Evolutionary conservation across 176 grass and related monocot species (phyloP).

Genomic region (Aegilops tauschii): DNA sequence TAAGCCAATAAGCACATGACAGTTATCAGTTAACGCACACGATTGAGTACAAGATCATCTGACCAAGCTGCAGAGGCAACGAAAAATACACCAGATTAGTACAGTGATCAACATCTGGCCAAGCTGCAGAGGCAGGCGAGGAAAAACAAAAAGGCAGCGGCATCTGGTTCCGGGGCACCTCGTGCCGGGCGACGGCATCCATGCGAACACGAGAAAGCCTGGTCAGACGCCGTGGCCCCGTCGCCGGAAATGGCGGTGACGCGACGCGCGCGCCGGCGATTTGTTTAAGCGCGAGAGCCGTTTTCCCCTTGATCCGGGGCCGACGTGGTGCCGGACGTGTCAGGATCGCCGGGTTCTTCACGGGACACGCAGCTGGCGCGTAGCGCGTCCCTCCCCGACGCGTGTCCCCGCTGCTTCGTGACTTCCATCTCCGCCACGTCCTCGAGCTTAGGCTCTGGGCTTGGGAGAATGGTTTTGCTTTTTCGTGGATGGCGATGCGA

Average conservation of each 20-base stretch:
- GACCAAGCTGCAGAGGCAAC: no score
- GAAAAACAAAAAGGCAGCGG: not conserved
- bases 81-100: no score
- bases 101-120: not conserved
- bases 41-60: no score
- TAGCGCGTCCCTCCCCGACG: not conserved
- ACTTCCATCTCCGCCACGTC: not conserved
- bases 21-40: no score
- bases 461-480: not conserved
- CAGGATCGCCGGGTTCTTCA: not conserved
- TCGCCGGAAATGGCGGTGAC: constrained; percentile 12
- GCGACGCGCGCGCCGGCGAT: not conserved
- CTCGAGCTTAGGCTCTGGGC: not conserved
- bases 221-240: constrained; percentile 3
- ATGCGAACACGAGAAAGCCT: constrained; percentile 20
- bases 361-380: constrained; percentile 34
- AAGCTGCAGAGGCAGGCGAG: no score
- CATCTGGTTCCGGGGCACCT: not conserved
- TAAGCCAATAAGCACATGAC: no score
- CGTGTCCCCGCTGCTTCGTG: not conserved
- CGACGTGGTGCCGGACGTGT: constrained; percentile 24
- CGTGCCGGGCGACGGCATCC: constrained; percentile 7
- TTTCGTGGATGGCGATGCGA: not conserved
- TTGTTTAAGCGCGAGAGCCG: not conserved
- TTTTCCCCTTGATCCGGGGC: not conserved